Base-by-base conservation (phyloP, 2,329 filamentous ascomycete species). In the Alternaria incomplexa region DNA sequence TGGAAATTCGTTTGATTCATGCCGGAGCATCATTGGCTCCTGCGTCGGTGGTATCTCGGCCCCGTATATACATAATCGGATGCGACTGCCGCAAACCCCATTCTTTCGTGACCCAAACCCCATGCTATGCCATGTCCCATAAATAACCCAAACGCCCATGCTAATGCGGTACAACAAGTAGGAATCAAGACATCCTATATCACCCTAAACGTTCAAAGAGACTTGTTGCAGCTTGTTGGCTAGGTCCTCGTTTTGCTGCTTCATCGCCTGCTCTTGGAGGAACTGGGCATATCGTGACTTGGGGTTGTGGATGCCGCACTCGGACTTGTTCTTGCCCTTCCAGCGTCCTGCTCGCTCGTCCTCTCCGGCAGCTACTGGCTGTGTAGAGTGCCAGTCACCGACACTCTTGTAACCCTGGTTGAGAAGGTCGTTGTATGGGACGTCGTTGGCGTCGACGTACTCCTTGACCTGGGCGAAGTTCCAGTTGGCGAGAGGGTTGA, bases 271-370 rank as follows among this genome's bases (percentile, higher is more conserved):
- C 64, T 93, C 89, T 73, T 86, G 85, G 59, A 97, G 83, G 81
- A 91, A 97, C 82, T 94, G 89, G 11, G 93, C 92, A 77, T 98
- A 99, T 72, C 93, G 90, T 62, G 93, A 97, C 81, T 94, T 91
- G 82, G 96, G 96, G 86, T 98, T 98, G 88, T 99, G 96, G 77
- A 99, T 98, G 51, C 96, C 96, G 81, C 96, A 99, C 85, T 99
- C 96, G 15, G 93, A 96, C 90, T 99, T 99, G 75, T 87, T 84
- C 81, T 93, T 91, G 65, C 96, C 96, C 87, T 97, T 97, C 96
- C 96, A 99, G 71, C 96, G 90, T 62, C 96, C 96, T 9, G 96
- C 91, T 55, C 96, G 91, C 88, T 99, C 96, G 75, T 98, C 96
- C 83, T 99, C 96, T 69, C 92, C 92, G 62, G 95, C 93, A 67